Conservation (phyloP, 2,329 filamentous ascomycete genomes). For the Scedosporium apiospermum region DNA sequence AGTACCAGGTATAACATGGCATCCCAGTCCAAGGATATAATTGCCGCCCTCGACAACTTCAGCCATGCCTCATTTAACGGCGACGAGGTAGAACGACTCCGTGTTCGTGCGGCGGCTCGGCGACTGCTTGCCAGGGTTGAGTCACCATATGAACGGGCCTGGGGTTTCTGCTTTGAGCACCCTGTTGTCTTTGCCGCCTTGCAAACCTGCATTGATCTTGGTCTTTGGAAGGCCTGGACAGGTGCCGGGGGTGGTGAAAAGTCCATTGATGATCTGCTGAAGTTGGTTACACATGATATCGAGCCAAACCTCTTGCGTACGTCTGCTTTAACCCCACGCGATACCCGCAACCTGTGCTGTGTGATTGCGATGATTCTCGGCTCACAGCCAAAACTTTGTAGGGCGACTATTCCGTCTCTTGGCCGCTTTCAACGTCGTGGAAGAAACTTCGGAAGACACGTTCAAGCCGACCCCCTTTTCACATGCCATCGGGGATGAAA, state of each 20-base stretch:
- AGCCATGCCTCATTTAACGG: not conserved
- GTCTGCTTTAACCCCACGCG: constrained; percentile 1
- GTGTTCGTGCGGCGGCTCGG: constrained; percentile 15
- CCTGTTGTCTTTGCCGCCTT: constrained; percentile 20
- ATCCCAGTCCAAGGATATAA: not conserved
- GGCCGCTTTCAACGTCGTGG: constrained; percentile 19
- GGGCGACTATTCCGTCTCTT: constrained; percentile 18
- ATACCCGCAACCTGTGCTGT: not conserved
- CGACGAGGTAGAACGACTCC: constrained; percentile 9
- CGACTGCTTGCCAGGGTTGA: constrained; percentile 20
- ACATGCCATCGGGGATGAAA: constrained; percentile 19
- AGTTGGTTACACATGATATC: constrained; percentile 13
- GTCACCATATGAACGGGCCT: constrained; percentile 21
- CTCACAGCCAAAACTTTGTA: constrained; percentile 10
- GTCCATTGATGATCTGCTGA: constrained; percentile 17
- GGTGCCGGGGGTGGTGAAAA: constrained; percentile 17
- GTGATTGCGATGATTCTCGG: not conserved
- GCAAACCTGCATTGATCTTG: constrained; percentile 20
- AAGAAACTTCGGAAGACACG: constrained; percentile 18
- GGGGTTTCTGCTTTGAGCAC: constrained; percentile 20
- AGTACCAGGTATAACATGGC: not conserved
- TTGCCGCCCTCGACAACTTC: not conserved
- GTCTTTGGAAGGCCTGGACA: constrained; percentile 21
- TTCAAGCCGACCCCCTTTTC: constrained; percentile 23
- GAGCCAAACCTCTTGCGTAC: constrained; percentile 20